Evolutionary conservation across 352 stramenopile species (phyloP), one percentile per base, ranked within the genome.

Genomic region (Phytophthora hybrid): DNA sequence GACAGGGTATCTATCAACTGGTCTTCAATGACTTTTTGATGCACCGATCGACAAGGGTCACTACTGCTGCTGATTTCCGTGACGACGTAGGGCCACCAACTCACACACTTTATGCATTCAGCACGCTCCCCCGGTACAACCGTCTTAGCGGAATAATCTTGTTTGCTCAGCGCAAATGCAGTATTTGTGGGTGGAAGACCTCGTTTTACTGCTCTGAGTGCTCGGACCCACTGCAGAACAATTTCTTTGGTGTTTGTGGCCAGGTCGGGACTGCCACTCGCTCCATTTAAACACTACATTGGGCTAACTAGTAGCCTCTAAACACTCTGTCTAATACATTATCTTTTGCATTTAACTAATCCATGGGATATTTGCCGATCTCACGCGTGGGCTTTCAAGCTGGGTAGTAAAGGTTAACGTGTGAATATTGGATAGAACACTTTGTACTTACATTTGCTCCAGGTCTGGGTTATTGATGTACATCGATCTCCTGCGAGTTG

Each of bases 1-100:
- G 59, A 55, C 59, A 65, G 26, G 39, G 23, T 5, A 47, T 9
- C 18, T 58, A 68, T n/a, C 51, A 61, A n/a, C 26, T 61, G 23
- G 51, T 61, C 8, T 60, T 61, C 51, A 61, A 68, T 4, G 59
- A 68, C 18, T 66, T 59, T 18, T 26, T n/a, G 21, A 59, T 59
- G 21, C 14, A 67, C 32, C 23, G 60, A 4, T 59, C 18, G 13
- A 58, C 46, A 18, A 32, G 59, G 32, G 47, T 21, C 44, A 32
- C 34, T 49, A 55, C 7, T 54, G 39, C 14, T 21, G 44, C 44
- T 21, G 44, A 23, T 51, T 51, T 51, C 18, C 44, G 44, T 21
- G 44, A 51, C 44, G 44, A 51, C 18, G 44, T 51, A 21, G 16
- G 5, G 14, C 44, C 44, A 14, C 44, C 44, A 51, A 51, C 44